A percentile compares a stretch with the other conserved stretches of the same genome.
Conservation (phyloP, 1,284 basidiomycete genomes). For the Fistulinella cinereoalba region DNA sequence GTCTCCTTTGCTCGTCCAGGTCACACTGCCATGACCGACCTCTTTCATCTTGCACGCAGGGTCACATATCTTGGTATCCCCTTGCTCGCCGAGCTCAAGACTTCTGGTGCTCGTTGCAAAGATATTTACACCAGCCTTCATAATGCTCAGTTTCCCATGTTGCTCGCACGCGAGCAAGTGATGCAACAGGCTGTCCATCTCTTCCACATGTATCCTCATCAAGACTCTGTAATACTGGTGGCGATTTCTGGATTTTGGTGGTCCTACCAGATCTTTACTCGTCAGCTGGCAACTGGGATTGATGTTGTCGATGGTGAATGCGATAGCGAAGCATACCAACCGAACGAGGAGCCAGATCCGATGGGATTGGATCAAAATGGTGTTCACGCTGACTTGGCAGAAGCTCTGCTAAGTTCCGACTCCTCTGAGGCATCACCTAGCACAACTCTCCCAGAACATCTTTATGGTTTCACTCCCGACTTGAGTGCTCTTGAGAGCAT, state of each 20-base stretch:
- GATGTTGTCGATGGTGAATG: no score
- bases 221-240: background rate
- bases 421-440: no score
- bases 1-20: background rate
- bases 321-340: no score
- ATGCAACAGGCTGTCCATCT: background rate
- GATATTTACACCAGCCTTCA: background rate
- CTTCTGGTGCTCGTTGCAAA: no score
- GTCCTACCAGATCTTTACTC: background rate
- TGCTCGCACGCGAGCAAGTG: background rate
- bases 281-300: no score
- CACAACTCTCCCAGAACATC: no score
- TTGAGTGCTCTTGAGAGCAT: no score
- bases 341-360: no score
- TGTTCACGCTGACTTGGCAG: no score
- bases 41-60: background rate
- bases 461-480: no score
- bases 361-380: no score
- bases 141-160: background rate
- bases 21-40: background rate
- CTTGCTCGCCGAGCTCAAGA: background rate
- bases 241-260: background rate
- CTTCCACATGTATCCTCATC: background rate
- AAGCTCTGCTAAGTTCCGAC: no score
- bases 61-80: background rate